Base-by-base conservation (phyloP, 2,329 filamentous ascomycete species). In the Paracoccidioides brasiliensis region DNA sequence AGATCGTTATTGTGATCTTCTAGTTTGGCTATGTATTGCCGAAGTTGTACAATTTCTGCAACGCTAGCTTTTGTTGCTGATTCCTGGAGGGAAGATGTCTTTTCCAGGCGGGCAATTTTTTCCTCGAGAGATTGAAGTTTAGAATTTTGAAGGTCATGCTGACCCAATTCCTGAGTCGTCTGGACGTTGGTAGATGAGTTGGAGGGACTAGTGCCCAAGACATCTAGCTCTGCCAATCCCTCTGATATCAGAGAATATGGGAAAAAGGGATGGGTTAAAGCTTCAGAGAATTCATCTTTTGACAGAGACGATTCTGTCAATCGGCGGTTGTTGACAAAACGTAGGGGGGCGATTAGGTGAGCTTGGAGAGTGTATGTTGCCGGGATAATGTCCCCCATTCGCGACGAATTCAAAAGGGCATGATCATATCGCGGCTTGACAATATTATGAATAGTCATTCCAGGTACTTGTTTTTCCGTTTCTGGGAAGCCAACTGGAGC, bases 361-460 rank as follows among this genome's bases (percentile, higher is more conserved):
- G 71, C 69, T 57, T 66, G 66, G 56, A 75, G 67, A 40, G 66
- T 64, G 58, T 77, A 77, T 38, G 71, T 71, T 8, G 67, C 63
- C 3, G 74, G 74, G 15, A 76, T 64, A 9, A 67, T 60, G 40
- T 70, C 72, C 32, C 64, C 60, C 4, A 63, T 59, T 45, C 69
- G 64, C 7, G 64, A 62, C n/a, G 64, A 63, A 55, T 70, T 69
- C 2, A 67, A 64, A 37, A 74, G 63, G 7, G 69, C 64, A 60
- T 66, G 67, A 57, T 73, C 72, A 58, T 73, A 72, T 58, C 71
- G 70, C n/a, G 91, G 91, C 73, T 95, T 96, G 58, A 91, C 78
- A 30, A 96, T 78, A 1, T 78, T 79, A 53, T 76, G 73, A 28
- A 80, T 70, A 14, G 79, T 75, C 61, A 80, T 78, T 15, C 77